Evolutionary conservation across 306 rosid species (phyloP).

Genomic region (Prosopis cineraria): DNA sequence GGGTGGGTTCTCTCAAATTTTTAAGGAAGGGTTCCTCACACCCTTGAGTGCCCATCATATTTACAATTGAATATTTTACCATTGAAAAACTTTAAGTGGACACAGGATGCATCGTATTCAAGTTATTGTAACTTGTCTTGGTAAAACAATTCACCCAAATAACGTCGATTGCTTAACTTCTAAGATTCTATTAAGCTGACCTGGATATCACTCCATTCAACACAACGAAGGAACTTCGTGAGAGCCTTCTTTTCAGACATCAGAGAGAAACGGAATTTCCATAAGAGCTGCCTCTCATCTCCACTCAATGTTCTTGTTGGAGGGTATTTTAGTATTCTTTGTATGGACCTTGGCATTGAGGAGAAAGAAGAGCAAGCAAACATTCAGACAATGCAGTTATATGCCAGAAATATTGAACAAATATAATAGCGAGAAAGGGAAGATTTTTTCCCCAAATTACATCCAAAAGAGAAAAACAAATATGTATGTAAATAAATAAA

Average conservation of each 20-base stretch:
- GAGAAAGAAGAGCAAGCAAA: constrained; percentile 31
- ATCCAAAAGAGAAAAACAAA: constrained; percentile 4
- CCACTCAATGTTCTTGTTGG: constrained; percentile 97
- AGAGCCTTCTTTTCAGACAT: constrained; percentile 99
- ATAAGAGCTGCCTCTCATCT: constrained; percentile 94
- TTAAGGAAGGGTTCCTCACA: neutral
- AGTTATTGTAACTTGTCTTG: constrained; percentile 13
- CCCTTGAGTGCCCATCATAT: neutral
- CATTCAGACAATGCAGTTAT: constrained; percentile 8
- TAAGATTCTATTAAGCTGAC: constrained; percentile 45
- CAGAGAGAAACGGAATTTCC: constrained; percentile 98
- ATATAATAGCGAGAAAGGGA: constrained; percentile 2
- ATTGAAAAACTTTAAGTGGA: constrained; percentile 6
- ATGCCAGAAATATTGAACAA: constrained; percentile 13
- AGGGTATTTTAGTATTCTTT: constrained; percentile 87
- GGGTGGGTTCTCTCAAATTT: neutral
- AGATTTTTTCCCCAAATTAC: neutral
- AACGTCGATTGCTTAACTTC: constrained; percentile 24
- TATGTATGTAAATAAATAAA: neutral
- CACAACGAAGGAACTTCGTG: constrained; percentile 94
- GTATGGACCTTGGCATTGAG: constrained; percentile 70
- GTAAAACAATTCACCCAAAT: constrained; percentile 24
- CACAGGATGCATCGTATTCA: constrained; percentile 26
- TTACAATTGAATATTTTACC: neutral
- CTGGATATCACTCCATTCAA: constrained; percentile 99